Conservation (phyloP, 148 eudicot genomes). For the Oxyria digyna region DNA sequence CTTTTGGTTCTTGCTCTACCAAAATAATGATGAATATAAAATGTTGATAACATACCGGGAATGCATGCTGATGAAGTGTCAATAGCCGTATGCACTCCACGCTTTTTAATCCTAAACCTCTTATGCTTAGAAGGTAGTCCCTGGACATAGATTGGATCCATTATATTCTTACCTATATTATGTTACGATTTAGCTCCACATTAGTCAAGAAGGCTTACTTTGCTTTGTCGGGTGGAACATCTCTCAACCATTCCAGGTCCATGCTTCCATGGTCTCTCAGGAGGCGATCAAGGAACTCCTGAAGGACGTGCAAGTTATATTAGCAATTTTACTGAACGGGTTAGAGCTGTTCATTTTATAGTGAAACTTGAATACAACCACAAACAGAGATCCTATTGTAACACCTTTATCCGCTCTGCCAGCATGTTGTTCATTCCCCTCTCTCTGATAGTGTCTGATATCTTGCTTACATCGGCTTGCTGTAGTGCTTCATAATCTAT, state of each 20-base stretch:
- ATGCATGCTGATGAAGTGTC: slow-evolving; percentile 58
- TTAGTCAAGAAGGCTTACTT: slow-evolving; percentile 32
- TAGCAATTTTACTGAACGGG: background rate
- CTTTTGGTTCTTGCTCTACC: background rate
- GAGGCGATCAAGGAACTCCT: slow-evolving; percentile 55
- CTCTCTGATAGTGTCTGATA: slow-evolving; percentile 27
- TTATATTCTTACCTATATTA: background rate
- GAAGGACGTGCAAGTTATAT: slow-evolving; percentile 10
- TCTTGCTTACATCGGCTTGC: slow-evolving; percentile 20
- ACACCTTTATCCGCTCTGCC: slow-evolving; percentile 29
- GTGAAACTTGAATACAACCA: background rate
- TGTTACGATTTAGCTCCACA: background rate
- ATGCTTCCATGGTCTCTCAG: slow-evolving; percentile 48
- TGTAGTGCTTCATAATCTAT: slow-evolving; percentile 67
- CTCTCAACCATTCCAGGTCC: slow-evolving; percentile 76
- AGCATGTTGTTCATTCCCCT: slow-evolving; percentile 51
- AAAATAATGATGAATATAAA: background rate
- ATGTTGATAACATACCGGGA: slow-evolving; percentile 48
- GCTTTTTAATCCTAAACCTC: slow-evolving; percentile 79
- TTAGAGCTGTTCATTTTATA: background rate
- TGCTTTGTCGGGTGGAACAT: slow-evolving; percentile 45
- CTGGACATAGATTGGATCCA: slow-evolving; percentile 21
- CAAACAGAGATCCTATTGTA: background rate
- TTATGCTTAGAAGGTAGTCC: slow-evolving; percentile 59
- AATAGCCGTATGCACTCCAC: slow-evolving; percentile 75